Evolutionary conservation across 805 yeast species (phyloP).

Genomic region (Schwanniomyces sp.): DNA sequence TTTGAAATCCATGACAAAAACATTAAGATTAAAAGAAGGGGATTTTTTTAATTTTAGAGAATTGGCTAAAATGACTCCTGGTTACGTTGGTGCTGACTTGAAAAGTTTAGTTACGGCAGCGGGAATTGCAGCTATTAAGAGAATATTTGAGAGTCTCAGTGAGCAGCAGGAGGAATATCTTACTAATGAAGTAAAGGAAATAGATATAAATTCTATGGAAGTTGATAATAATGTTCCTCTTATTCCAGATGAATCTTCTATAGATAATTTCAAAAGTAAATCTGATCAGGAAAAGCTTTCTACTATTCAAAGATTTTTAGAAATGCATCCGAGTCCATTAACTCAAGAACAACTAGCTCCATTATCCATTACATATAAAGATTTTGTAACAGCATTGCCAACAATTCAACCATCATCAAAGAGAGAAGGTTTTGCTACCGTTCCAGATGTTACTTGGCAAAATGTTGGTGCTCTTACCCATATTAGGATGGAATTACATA

Average conservation of each 20-base stretch:
- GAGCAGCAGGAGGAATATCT: conserved; percentile 36
- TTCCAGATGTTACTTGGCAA: conserved; percentile 96
- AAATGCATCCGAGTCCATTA: conserved; percentile 76
- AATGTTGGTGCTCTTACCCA: conserved; percentile 86
- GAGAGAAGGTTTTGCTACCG: conserved; percentile 98
- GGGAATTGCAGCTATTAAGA: conserved; percentile 88
- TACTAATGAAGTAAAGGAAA: conserved; percentile 2
- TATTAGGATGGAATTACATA: conserved; percentile 85
- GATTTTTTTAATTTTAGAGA: conserved; percentile 61
- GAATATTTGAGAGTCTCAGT: conserved; percentile 70
- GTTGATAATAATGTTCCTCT: conserved; percentile 18
- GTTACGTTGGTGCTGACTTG: conserved; percentile 96
- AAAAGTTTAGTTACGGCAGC: conserved; percentile 94
- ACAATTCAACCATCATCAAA: conserved; percentile 96
- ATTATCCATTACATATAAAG: conserved; percentile 72
- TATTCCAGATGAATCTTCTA: conserved; percentile 8
- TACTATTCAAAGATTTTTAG: conserved; percentile 70
- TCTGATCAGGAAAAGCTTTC: conserved; percentile 44
- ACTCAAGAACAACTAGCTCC: conserved; percentile 74
- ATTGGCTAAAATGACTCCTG: conserved; percentile 92
- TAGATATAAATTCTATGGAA: conserved; percentile 29
- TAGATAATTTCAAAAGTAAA: conserved; percentile 31
- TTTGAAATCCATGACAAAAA: conserved; percentile 67
- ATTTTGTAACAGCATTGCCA: conserved; percentile 83
- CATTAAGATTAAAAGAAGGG: conserved; percentile 62